These are phyloP conservation scores for Pyricularia pennisetigena DNA, from an alignment of 2,329 filamentous ascomycete genomes.

Conservation along the genomic window DNA sequence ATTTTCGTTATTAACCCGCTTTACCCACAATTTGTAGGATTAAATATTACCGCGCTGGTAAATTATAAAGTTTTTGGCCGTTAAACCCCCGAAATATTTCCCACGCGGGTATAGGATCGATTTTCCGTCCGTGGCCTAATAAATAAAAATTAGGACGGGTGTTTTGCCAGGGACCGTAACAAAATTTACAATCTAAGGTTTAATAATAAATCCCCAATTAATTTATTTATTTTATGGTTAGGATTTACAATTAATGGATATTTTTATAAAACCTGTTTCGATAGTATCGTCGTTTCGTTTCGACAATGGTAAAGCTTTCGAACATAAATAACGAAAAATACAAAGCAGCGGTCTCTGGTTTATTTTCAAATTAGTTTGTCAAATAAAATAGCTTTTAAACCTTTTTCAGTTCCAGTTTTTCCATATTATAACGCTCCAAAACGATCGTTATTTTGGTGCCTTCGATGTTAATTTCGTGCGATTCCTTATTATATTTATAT, in stretches of 20 bases:
- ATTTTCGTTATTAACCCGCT: slow-evolving; percentile 18
- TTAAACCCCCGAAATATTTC: slow-evolving; percentile 21
- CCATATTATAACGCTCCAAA: too few relatives aligned
- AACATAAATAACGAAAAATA: neutral
- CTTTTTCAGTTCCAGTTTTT: too few relatives aligned
- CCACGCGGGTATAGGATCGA: slow-evolving; percentile 20
- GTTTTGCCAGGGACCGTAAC: slow-evolving; percentile 13
- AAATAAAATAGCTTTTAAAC: too few relatives aligned
- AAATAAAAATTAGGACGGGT: neutral
- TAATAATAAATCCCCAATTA: neutral
- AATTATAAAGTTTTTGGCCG: too few relatives aligned
- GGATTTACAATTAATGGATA: neutral
- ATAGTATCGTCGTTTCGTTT: neutral
- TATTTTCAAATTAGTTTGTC: too few relatives aligned
- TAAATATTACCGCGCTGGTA: slow-evolving; percentile 15
- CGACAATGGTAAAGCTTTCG: neutral
- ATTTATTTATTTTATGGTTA: neutral
- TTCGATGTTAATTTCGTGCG: too few relatives aligned
- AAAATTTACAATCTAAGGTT: slow-evolving; percentile 16
- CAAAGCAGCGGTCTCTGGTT: too few relatives aligned
- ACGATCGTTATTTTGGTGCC: too few relatives aligned
- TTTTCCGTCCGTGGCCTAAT: too few relatives aligned
- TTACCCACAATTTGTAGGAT: slow-evolving; percentile 20
- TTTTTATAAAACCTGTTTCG: neutral
- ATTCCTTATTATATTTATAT: too few relatives aligned